Evolutionary conservation across 352 stramenopile species (phyloP).

Genomic region (Globisporangium takayamanum): DNA sequence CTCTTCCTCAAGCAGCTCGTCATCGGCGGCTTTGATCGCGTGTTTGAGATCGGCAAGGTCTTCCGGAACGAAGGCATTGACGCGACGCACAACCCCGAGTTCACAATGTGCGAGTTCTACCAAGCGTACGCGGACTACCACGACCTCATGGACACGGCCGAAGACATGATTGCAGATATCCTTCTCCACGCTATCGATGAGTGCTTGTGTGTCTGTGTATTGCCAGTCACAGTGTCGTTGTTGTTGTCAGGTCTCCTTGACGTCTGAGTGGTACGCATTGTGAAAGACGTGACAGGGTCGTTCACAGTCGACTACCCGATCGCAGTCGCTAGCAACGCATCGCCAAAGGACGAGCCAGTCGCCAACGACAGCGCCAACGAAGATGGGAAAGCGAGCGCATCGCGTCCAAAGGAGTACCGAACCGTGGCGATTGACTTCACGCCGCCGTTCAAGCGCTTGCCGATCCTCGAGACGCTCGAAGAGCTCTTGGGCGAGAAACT

Average conservation of each 20-base stretch:
- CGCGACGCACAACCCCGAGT: conserved; percentile 98
- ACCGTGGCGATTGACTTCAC: conserved; percentile 96
- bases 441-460: conserved; percentile 95
- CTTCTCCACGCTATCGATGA: conserved; percentile 9
- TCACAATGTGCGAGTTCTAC: conserved; percentile 99
- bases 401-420: conserved; percentile 6
- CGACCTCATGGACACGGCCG: conserved; percentile 96
- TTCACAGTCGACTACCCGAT: conserved; percentile 95
- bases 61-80: conserved; percentile 98
- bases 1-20: conserved; percentile 97
- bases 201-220: background rate
- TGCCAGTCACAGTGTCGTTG: background rate
- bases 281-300: conserved; percentile 95
- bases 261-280: conserved; percentile 61
- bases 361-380: conserved; percentile 8
- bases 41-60: conserved; percentile 98
- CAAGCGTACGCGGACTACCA: conserved; percentile 98
- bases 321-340: conserved; percentile 35
- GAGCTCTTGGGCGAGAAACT: conserved; percentile 74
- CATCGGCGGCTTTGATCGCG: conserved; percentile 95
- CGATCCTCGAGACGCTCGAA: conserved; percentile 95
- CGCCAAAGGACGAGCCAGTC: conserved; percentile 3
- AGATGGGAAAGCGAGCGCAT: conserved; percentile 3
- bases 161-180: conserved; percentile 93
- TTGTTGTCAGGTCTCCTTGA: conserved; percentile 2